Base-by-base conservation (phyloP, 2,329 filamentous ascomycete species). In the Pseudogymnoascus sp. region DNA sequence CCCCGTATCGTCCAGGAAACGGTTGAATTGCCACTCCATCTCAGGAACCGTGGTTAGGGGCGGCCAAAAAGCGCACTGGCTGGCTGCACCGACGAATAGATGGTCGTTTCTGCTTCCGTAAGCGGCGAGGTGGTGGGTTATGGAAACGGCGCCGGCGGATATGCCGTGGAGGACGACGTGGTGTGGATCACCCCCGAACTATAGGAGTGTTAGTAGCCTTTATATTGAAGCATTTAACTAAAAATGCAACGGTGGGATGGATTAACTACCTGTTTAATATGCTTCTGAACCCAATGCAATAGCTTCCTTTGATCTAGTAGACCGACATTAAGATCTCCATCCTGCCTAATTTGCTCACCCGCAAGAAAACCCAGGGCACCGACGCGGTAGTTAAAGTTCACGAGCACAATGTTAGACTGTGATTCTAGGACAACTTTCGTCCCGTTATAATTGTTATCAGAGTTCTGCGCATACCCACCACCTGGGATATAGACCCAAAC, bases 301-400 rank as follows among this genome's bases (percentile, higher is more conserved):
- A 82, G 75, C 25, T 82, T 78, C 16, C 84, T 77, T 73, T 89
- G 85, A 67, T 90, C 86, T 2, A 87, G 75, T 6, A 89, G 72
- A 0, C 87, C 87, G 1, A 76, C 83, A 69, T 90, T 89, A 7
- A 88, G 76, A 59, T 80, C 78, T 0, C 85, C 85, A 66, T 84
- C 75, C 4, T 75, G 70, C 38, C 79, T 77, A 8, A 88, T 77
- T 31, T 80, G 75, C 40, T 84, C 78, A 56, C 84, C 80, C 0
- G 84, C 80, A 1, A 89, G 76, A 67, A 88, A 89, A 0, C 86
- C 86, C 67, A 82, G 82, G 0, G 83, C 74, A 0, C 84, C 84
- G 5, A 89, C 82, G 5, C 86, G 80, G 69, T 87, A 87, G 72
- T 85, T 84, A 71, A 86, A 85, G 68, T 82, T 82, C 59, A 86